A percentile compares a stretch with the other conserved stretches of the same genome.
Evolutionary conservation across 768 basidiomycete genomes (phyloP).

Genomic region (Crepidotus variabilis): DNA sequence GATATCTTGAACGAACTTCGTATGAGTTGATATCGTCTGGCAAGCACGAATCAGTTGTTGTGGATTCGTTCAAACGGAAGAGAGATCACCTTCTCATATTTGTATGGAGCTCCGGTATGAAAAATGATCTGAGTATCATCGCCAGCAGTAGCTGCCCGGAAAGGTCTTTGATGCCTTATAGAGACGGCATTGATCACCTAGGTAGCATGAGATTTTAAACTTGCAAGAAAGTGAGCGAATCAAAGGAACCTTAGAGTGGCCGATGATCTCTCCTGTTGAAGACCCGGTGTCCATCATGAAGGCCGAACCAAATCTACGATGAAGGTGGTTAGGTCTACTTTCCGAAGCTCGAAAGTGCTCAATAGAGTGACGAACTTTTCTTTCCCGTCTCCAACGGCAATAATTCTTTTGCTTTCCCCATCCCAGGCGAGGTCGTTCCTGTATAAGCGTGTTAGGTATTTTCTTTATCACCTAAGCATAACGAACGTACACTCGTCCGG

Average conservation of each 20-base stretch:
- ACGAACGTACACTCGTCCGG: slow-evolving; percentile 63
- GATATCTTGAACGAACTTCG: slow-evolving; percentile 90
- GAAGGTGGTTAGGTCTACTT: neutral
- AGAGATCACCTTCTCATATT: slow-evolving; percentile 69
- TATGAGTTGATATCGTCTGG: slow-evolving; percentile 83
- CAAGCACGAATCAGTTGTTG: neutral
- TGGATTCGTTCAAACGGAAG: too few species aligned
- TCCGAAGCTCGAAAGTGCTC: neutral
- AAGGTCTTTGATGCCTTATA: slow-evolving; percentile 86
- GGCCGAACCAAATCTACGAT: slow-evolving; percentile 71
- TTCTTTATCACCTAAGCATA: neutral
- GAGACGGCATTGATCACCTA: slow-evolving; percentile 86
- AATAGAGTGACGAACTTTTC: slow-evolving; percentile 58
- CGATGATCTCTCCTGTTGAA: slow-evolving; percentile 83
- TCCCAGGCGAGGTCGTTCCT: slow-evolving; percentile 98
- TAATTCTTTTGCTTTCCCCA: slow-evolving; percentile 92
- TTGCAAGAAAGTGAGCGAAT: neutral
- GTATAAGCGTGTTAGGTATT: neutral
- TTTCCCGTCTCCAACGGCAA: slow-evolving; percentile 88
- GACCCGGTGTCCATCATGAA: slow-evolving; percentile 84
- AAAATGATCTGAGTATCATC: slow-evolving; percentile 84
- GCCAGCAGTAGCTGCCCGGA: slow-evolving; percentile 82
- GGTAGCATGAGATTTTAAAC: neutral
- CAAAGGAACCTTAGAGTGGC: slow-evolving; percentile 74
- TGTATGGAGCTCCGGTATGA: slow-evolving; percentile 85